Base-by-base conservation (phyloP, 2,329 filamentous ascomycete genomes). In the Zymoseptoria ardabiliae region DNA sequence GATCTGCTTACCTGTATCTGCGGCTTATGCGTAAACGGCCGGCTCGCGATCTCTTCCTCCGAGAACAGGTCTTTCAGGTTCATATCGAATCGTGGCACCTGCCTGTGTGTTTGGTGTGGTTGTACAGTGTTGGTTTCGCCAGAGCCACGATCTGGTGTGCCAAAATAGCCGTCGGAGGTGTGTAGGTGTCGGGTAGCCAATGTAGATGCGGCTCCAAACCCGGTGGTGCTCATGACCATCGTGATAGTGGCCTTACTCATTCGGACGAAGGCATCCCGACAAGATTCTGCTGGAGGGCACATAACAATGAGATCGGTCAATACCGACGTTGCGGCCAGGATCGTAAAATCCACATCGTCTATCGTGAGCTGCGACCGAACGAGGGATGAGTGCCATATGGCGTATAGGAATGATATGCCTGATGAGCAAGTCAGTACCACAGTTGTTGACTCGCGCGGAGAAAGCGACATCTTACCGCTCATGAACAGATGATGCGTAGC, bases 401-500 rank as follows among this genome's bases (percentile, higher is more conserved):
- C 92, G 74, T 97, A 97, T 2, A 97, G 81, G 73, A 97, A 97
- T 22, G 93, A 96, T 60, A 97, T 87, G 54, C 84, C 83, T 85
- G 67, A 13, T n/a, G 52, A 2, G 8, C n/a, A 2, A 35, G 45
- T 65, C 35, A 65, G 63, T 50, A 20, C 20, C 17, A 25, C 11
- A 20, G 30, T 22, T 20, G 19, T 49, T n/a, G 45, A 28, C 20
- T 25, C 20, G 35, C 5, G 25, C 59, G 25, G 56, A 58, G 20
- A 22, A 17, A 51, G 25, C 25, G 7, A 28, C 8, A 13, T 70
- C 78, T 70, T 87, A 76, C 92, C 93, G 25, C 93, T 93, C 89
- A 96, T 97, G 77, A 97, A 97, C 6, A 97, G 81, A 74, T 97
- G 92, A 72, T 97, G 93, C 0, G 94, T 97, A 1, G 94, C 92